Base-by-base conservation (phyloP, 306 rosid genomes). In the Dryas alaskensis region DNA sequence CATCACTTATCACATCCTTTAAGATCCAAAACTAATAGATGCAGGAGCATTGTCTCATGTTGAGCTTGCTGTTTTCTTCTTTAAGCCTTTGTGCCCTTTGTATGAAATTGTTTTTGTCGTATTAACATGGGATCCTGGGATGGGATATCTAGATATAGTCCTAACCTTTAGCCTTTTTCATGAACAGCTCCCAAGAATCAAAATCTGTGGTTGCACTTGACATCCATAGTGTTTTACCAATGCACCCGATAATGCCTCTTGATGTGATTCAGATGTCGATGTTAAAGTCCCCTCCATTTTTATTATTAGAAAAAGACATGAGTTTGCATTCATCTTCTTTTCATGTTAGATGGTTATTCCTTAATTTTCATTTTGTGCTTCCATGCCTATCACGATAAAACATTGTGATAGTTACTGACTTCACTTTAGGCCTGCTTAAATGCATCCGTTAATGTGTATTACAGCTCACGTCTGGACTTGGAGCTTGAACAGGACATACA, bases 401-500 rank as follows among this genome's bases (percentile, higher is more conserved):
- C 17, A 7, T 53, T 0, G 13, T 1, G 7, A 16, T 69, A 51
- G 16, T 4, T 51, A 9, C 37, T 10, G 25, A 7, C 8, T 49
- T 50, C 60, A 31, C 52, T 52, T 39, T 52, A 5, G 39, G 42
- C 14, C 50, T 13, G 13, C 64, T 19, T 69, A 17, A 40, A n/a
- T 52, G 74, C 51, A 40, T 40, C 7, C 3, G 60, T 25, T 39
- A 69, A 40, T 50, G 12, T 6, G 11, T 53, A 17, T 53, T 14
- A 51, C n/a, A 39, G 9, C 46, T 69, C 48, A 16, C 37, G 5
- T 69, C 27, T 39, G 13, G 8, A 37, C 31, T 52, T 9, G 49
- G 73, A 52, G 47, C 60, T 31, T 68, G 54, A 50, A 50, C 53
- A 37, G n/a, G n/a, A 50, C 59, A 25, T 39, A n/a, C 13, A 69